Base-by-base conservation (phyloP, 371 early-diverging fungal genomes). In the Thermomucor indicae-seudaticae region DNA sequence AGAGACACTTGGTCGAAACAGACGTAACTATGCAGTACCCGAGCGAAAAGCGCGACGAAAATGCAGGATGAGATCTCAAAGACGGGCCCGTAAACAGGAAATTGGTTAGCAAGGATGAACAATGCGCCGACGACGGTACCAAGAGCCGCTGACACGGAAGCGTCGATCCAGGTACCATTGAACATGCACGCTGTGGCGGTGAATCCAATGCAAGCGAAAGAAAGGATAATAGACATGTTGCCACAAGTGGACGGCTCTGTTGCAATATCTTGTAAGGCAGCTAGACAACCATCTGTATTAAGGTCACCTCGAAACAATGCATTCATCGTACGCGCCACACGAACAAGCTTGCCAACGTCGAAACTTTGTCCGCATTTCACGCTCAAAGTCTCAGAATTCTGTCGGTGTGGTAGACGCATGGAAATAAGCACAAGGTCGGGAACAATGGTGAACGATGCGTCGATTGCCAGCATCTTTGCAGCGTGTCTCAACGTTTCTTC, bases 61-160 rank as follows among this genome's bases (percentile, higher is more conserved):
- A 67, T 48, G 8, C 70, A 67, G 5, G 66, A 63, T 2, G 72
- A 70, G 1, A 76, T 51, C 59, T 74, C 75, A 54, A 68, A 74
- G 0, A 74, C 60, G 2, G 64, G 64, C 22, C 68, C 62, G 50
- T 68, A 74, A 10, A 62, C 59, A 11, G 68, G 68, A 19, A 64
- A 62, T 1, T 66, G 45, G 16, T 54, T 49, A 17, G 75, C 66
- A 8, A 64, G 8, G 11, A 66, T 47, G 30, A 61, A 64, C 0
- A 74, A 40, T 2, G 62, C 29, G 0, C 63, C 64, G 0, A 70
- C 71, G 5, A 74, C 29, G 3, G 57, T 25, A 0, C 75, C 75
- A 10, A 68, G 47, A 2, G 19, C 38, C 5, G 56, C 59, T 40
- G 65, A 62, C 8, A 67, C 39, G 6, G 41, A 5, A 2, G 60